Conservation (phyloP, 345 rosid genomes). For the Clausena lansium region DNA sequence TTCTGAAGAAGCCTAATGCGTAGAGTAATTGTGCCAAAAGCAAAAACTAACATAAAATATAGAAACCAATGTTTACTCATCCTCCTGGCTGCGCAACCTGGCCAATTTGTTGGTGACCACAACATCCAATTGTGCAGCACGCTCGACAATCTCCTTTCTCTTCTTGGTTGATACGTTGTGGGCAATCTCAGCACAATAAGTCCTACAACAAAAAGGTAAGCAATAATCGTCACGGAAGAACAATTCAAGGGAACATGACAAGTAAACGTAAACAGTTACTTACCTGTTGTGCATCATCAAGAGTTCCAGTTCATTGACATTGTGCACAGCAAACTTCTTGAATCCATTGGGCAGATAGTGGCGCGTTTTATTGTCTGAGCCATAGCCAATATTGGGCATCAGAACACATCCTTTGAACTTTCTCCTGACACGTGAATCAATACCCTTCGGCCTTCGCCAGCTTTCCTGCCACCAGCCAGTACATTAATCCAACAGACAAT, state of each 20-base stretch:
- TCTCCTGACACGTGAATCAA: slow-evolving; percentile 74
- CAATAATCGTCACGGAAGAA: neutral
- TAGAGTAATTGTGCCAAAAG: slow-evolving; percentile 1
- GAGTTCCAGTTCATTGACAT: slow-evolving; percentile 50
- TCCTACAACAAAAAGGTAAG: slow-evolving; percentile 29
- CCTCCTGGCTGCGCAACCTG: slow-evolving; percentile 75
- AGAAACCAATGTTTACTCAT: slow-evolving; percentile 36
- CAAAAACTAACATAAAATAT: neutral
- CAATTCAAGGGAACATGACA: neutral
- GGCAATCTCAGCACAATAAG: slow-evolving; percentile 72
- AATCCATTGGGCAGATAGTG: slow-evolving; percentile 73
- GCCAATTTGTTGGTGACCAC: slow-evolving; percentile 70
- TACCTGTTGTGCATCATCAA: slow-evolving; percentile 79
- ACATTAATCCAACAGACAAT: neutral
- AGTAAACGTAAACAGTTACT: neutral
- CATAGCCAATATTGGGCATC: slow-evolving; percentile 75
- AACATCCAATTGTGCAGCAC: slow-evolving; percentile 63
- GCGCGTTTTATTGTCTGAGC: slow-evolving; percentile 62
- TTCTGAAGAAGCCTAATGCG: slow-evolving; percentile 12
- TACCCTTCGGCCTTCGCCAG: slow-evolving; percentile 74
- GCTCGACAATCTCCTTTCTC: slow-evolving; percentile 63
- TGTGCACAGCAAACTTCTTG: slow-evolving; percentile 66
- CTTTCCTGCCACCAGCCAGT: slow-evolving; percentile 32
- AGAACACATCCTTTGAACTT: slow-evolving; percentile 66
- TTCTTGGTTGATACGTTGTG: slow-evolving; percentile 61